Percentiles rank a stretch among this genome's conserved stretches.
phyloP scores from a whole-genome alignment of 1,284 basidiomycete species.

The Marasmius oreades region DNA sequence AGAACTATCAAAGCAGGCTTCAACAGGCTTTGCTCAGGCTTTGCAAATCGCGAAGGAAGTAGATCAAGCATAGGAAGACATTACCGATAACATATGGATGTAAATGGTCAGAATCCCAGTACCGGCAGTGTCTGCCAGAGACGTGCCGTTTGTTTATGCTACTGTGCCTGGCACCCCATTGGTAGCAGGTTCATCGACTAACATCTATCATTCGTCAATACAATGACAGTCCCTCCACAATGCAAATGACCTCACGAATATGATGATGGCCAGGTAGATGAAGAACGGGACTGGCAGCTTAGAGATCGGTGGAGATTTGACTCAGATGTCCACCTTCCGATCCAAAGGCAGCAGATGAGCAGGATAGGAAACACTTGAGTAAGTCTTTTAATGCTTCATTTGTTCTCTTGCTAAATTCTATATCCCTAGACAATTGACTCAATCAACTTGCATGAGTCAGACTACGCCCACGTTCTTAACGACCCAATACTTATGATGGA shows the following conservation, averaged over 20 bases:
- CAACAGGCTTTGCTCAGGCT: too few relatives aligned
- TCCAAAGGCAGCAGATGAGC: slow-evolving; percentile 62
- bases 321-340: slow-evolving; percentile 55
- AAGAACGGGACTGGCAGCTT: slow-evolving; percentile 38
- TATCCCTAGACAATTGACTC: not conserved
- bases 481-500: slow-evolving; percentile 7
- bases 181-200: slow-evolving; percentile 81
- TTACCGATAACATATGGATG: slow-evolving; percentile 50
- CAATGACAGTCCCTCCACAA: not conserved
- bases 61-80: slow-evolving; percentile 85
- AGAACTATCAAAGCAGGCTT: slow-evolving; percentile 58
- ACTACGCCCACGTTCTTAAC: not conserved
- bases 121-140: slow-evolving; percentile 17
- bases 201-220: slow-evolving; percentile 33
- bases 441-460: not conserved
- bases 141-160: slow-evolving; percentile 63
- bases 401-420: not conserved
- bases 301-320: slow-evolving; percentile 71
- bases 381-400: slow-evolving; percentile 15
- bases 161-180: slow-evolving; percentile 80
- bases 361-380: slow-evolving; percentile 61
- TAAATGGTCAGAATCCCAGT: slow-evolving; percentile 26
- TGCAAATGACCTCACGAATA: slow-evolving; percentile 15
- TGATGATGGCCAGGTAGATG: slow-evolving; percentile 26
- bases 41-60: slow-evolving; percentile 66